Evolutionary conservation across 2,329 filamentous ascomycete genomes (phyloP), one percentile per base, ranked within the genome.

Genomic region (Hymenoscyphus albidus): DNA sequence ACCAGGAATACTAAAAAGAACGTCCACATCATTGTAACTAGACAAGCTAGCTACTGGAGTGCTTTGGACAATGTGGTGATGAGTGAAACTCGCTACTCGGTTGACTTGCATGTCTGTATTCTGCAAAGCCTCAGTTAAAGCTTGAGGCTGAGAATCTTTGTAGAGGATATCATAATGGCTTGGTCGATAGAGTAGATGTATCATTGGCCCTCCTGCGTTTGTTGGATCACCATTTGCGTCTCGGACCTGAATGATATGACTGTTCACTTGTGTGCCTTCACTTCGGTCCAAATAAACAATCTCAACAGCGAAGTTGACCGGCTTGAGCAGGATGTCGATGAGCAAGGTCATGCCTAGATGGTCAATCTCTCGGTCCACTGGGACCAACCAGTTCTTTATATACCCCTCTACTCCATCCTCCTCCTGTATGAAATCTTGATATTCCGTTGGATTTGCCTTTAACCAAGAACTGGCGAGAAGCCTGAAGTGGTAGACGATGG

Each of bases 111-210:
- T 35, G 35, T 35, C 35, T 6, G 35, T 35, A 35, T 35, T 35
- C 35, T 10, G 35, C 35, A 35, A 7, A 10, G 35, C 35, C 35
- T 35, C 35, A 35, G 48, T 54, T 48, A 69, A 38, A 60, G 73
- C 65, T 62, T 74, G 65, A 57, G 68, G 64, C 56, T 65, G 59
- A 2, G 31, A 67, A 63, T 82, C 80, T 74, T 86, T 88, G 80
- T 99, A 99, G 40, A 98, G 83, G 67, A 99, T 88, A 77, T 98
- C 95, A 77, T 98, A 99, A 78, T 98, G 95, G 66, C 92, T 92
- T 54, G 80, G 96, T 75, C 80, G 88, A 84, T 79, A 93, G 74
- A 82, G 83, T 66, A 83, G 79, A 70, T 85, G 80, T 42, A 88
- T 84, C 39, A 84, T 80, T 32, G 82, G 80, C 0, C 80, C 82